Evolutionary conservation across 2,329 filamentous ascomycete species (phyloP).

Genomic region (Sclerotiophoma versabilis): DNA sequence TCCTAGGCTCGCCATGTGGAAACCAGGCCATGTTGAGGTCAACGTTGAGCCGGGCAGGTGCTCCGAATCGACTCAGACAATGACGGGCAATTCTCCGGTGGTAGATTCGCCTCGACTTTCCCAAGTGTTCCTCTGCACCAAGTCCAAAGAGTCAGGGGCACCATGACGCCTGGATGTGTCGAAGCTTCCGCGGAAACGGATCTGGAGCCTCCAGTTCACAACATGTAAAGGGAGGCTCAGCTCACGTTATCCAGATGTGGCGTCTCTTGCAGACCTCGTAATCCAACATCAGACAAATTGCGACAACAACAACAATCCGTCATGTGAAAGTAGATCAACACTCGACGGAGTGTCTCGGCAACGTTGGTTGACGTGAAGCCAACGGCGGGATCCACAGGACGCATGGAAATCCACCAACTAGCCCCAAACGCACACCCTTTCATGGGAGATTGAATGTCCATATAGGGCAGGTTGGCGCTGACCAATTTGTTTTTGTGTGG

Average conservation of each 20-base stretch:
- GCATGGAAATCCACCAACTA: slow-evolving; percentile 8
- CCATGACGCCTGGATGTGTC: not conserved
- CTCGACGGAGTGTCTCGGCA: not conserved
- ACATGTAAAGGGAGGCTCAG: not conserved
- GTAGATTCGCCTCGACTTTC: slow-evolving; percentile 7
- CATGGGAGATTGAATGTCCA: slow-evolving; percentile 5
- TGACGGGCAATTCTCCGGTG: slow-evolving; percentile 1
- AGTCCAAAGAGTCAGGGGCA: slow-evolving; percentile 8
- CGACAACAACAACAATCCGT: not conserved
- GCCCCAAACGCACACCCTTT: not conserved
- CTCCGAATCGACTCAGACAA: not conserved
- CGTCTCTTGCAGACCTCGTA: not conserved
- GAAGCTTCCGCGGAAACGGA: not conserved
- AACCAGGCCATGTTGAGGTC: slow-evolving; percentile 3
- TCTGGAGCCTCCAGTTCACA: not conserved
- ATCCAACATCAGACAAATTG: not conserved
- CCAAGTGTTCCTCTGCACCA: not conserved
- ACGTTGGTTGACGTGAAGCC: slow-evolving; percentile 7
- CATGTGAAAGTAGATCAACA: slow-evolving; percentile 1
- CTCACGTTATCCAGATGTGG: not conserved
- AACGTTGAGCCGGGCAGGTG: not conserved
- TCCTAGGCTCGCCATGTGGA: not conserved
- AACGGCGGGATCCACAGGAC: slow-evolving; percentile 7
- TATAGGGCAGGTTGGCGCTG: not conserved
- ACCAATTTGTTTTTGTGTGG: slow-evolving; percentile 1